Conservation (phyloP, 106 monocot species). For the Narthecium ossifragum region DNA sequence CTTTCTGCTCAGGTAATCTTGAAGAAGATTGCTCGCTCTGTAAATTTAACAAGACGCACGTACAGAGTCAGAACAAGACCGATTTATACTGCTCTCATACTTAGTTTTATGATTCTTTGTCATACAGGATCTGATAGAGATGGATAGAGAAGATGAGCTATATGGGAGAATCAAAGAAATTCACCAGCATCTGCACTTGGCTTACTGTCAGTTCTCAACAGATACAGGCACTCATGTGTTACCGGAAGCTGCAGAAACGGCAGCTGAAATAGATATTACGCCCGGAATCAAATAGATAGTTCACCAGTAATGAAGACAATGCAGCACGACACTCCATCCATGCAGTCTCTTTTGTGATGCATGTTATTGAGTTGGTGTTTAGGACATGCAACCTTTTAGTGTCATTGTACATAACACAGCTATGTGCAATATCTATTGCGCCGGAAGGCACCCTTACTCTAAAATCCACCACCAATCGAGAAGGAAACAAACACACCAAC, state of each 20-base stretch:
- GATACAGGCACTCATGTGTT: not conserved
- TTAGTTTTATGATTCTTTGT: not conserved
- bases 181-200: slow-evolving; percentile 10
- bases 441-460: too few relatives aligned
- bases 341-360: not conserved
- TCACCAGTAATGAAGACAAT: not conserved
- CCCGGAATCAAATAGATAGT: not conserved
- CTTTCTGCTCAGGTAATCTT: slow-evolving; percentile 61
- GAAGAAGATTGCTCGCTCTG: too few relatives aligned
- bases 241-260: not conserved
- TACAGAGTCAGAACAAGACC: not conserved
- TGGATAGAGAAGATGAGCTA: slow-evolving; percentile 13
- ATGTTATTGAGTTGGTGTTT: too few relatives aligned
- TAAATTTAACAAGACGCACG: too few relatives aligned
- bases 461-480: too few relatives aligned
- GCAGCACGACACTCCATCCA: not conserved
- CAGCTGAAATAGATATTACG: not conserved
- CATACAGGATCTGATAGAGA: slow-evolving; percentile 16
- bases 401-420: not conserved
- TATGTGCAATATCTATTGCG: too few relatives aligned
- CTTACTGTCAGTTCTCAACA: slow-evolving; percentile 7
- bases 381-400: too few relatives aligned
- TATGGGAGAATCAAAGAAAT: slow-evolving; percentile 11
- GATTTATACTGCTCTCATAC: not conserved
- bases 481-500: too few relatives aligned